Evolutionary conservation across 1,139 yeast species (phyloP).

Genomic region (Suhomyces panamericanus): DNA sequence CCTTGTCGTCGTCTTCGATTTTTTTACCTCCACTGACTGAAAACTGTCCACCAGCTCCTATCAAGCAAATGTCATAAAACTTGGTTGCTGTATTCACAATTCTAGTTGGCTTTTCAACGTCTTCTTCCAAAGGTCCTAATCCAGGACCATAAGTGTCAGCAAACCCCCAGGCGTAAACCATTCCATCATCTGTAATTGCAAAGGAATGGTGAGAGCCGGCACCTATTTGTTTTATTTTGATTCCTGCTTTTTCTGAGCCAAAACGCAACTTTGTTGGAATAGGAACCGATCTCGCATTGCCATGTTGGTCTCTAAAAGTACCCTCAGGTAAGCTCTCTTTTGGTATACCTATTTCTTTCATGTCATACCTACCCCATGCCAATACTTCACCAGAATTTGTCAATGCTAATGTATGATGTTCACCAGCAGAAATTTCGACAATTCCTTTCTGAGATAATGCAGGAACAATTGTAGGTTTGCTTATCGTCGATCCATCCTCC

Average conservation of each 20-base stretch:
- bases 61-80: constrained; percentile 61
- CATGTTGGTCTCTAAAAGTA: constrained; percentile 78
- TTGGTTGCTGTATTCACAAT: constrained; percentile 92
- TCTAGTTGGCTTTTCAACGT: constrained; percentile 80
- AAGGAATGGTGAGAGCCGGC: constrained; percentile 92
- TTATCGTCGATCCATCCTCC: constrained; percentile 79
- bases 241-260: constrained; percentile 25
- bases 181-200: constrained; percentile 82
- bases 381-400: constrained; percentile 70
- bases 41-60: constrained; percentile 96
- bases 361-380: constrained; percentile 89
- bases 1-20: constrained; percentile 59
- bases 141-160: constrained; percentile 97
- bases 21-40: constrained; percentile 81
- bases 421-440: constrained; percentile 80
- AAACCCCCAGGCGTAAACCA: constrained; percentile 95
- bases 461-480: constrained; percentile 73
- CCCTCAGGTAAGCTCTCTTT: constrained; percentile 58
- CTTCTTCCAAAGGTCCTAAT: constrained; percentile 88
- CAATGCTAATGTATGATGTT: constrained; percentile 85
- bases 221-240: constrained; percentile 62
- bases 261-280: constrained; percentile 65
- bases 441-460: constrained; percentile 58
- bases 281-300: constrained; percentile 84
- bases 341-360: constrained; percentile 86